Base-by-base conservation (phyloP, 805 yeast genomes). In the Kluyveromyces siamensis region DNA sequence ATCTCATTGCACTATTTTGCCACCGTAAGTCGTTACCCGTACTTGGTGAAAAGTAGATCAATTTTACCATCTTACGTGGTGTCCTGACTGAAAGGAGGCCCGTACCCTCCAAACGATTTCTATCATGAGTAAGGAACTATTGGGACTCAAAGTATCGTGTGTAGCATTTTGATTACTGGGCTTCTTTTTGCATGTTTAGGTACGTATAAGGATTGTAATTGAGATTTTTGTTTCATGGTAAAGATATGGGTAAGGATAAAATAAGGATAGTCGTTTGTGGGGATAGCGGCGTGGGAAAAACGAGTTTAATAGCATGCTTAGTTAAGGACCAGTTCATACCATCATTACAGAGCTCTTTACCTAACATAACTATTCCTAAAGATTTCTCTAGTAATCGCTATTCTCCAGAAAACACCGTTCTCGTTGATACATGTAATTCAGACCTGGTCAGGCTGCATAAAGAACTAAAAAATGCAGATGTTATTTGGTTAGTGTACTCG, bases 261-360 rank as follows among this genome's bases (percentile, higher is more conserved):
- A 80, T 91, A 30, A 69, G 96, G 49, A 83, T 93, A 1, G 96
- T 88, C 0, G 83, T 93, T 0, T 89, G 97, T 65, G 99, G 99
- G 10, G 99, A 93, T 67, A 95, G 87, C 52, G 71, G 72, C 21
- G 95, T 87, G 3, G 96, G 95, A 1, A 87, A 87, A 60, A 81
- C 90, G 5, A 80, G 88, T 27, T 69, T 93, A 44, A 80, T 91
- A 19, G 81, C 93, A 0, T 74, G 95, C 0, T 72, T 93, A 21
- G 83, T 88, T 33, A 91, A 89, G 63, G 96, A 87, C 56, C 76
- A 80, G 25, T 89, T 80, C 62, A 83, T 86, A 0, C 81, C 91
- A 1, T 82, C 81, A 54, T 75, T 88, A 21, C 93, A 85, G 57
- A 80, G 82, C 48, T 83, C 86, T 1, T 66, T 93, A 2, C 96